A percentile compares a stretch with the other conserved stretches of the same genome.
Conservation (phyloP, 768 basidiomycete species). For the Hygrocybe punicea region DNA sequence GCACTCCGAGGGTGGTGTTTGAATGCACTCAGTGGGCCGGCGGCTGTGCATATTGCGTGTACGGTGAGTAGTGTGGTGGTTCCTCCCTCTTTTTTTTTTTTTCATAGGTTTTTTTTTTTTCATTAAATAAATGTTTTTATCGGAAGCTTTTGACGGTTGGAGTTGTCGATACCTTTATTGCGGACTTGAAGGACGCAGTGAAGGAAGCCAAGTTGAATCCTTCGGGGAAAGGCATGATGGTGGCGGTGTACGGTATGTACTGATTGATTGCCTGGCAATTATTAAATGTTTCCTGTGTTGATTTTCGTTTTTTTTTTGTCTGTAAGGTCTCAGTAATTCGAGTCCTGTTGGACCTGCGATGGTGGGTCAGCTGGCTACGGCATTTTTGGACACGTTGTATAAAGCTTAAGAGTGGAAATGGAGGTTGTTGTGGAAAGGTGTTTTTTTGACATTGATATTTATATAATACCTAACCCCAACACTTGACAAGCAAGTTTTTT, state of each 20-base stretch:
- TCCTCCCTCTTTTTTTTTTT: background rate
- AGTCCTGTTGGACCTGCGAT: slow-evolving; percentile 79
- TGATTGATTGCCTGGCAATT: too few species aligned
- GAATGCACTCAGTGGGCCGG: slow-evolving; percentile 74
- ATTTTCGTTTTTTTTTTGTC: background rate
- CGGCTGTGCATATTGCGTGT: slow-evolving; percentile 89
- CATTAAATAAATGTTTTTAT: too few species aligned
- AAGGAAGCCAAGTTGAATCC: slow-evolving; percentile 64
- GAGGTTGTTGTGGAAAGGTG: background rate
- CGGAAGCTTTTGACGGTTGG: slow-evolving; percentile 84
- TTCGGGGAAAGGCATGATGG: slow-evolving; percentile 80
- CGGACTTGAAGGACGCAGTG: slow-evolving; percentile 78
- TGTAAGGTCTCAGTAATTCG: slow-evolving; percentile 72
- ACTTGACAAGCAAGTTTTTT: too few species aligned
- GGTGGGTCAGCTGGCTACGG: slow-evolving; percentile 72
- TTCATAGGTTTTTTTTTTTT: slow-evolving; percentile 3
- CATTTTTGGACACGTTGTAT: slow-evolving; percentile 80
- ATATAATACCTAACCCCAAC: too few species aligned
- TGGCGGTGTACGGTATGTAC: slow-evolving; percentile 78
- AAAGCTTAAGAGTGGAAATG: slow-evolving; percentile 54
- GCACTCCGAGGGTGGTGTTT: slow-evolving; percentile 84
- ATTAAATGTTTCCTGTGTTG: background rate
- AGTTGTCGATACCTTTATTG: slow-evolving; percentile 72
- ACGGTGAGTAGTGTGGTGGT: slow-evolving; percentile 56
- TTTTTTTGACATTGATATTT: background rate